Conservation (phyloP, 1,284 basidiomycete species). For the Termitomyces sp. region DNA sequence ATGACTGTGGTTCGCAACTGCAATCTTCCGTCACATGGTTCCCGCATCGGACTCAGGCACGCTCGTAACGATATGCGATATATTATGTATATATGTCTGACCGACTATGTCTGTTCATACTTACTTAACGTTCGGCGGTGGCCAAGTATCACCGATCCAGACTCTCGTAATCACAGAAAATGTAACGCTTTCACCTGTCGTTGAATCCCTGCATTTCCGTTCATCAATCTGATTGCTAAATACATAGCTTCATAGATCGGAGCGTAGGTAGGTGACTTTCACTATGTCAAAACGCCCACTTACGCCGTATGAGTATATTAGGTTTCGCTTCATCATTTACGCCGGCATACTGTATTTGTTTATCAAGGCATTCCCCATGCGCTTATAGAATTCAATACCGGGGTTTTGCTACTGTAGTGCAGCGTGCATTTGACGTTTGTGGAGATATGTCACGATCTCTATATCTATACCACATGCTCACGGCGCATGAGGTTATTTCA, state of each 20-base stretch:
- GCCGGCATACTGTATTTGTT: background rate
- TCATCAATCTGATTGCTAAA: background rate
- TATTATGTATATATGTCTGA: background rate
- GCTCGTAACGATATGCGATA: too few species aligned
- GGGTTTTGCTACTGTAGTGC: background rate
- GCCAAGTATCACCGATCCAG: background rate
- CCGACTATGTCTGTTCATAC: background rate
- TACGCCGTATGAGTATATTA: background rate
- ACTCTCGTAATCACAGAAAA: background rate
- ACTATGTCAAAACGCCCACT: background rate
- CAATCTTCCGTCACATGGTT: background rate
- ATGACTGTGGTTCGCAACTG: background rate
- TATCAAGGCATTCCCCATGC: background rate
- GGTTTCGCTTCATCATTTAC: background rate
- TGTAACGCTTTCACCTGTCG: background rate
- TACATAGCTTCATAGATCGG: background rate
- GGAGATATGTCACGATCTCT: background rate
- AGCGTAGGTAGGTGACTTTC: slow-evolving; percentile 1
- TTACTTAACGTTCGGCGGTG: background rate
- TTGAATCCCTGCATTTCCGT: background rate
- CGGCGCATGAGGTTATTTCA: background rate
- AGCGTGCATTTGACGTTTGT: background rate
- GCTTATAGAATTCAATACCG: background rate
- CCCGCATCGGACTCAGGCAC: background rate
- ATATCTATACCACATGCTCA: background rate